Conservation (phyloP, 1,139 yeast species). For the Entelexis paramagnoliae region DNA sequence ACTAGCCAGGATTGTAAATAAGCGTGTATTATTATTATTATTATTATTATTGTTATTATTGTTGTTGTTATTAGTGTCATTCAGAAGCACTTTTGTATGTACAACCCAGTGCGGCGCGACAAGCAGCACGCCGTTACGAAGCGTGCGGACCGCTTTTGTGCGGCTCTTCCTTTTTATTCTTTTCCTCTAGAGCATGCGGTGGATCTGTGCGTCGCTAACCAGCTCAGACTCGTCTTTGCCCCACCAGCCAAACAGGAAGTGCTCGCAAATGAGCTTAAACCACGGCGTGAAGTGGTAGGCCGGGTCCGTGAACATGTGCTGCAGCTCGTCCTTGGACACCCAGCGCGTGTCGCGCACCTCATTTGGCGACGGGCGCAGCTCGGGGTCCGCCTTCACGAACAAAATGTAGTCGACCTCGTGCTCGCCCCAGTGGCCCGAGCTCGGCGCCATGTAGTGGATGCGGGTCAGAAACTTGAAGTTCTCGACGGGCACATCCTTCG, state of each 20-base stretch:
- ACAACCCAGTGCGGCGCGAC: neutral
- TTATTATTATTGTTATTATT: neutral
- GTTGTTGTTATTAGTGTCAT: neutral
- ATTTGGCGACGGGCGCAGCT: constrained; percentile 45
- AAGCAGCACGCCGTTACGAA: no score
- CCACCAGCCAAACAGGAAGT: constrained; percentile 94
- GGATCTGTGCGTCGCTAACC: constrained; percentile 29
- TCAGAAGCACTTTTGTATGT: neutral
- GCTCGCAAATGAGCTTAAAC: constrained; percentile 92
- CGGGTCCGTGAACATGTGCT: constrained; percentile 62
- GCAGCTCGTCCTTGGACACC: constrained; percentile 58
- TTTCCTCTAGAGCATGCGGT: constrained; percentile 25
- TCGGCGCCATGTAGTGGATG: constrained; percentile 87
- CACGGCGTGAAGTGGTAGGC: constrained; percentile 68
- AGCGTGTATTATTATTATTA: neutral
- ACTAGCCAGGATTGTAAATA: neutral
- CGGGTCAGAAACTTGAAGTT: constrained; percentile 78
- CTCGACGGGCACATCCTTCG: constrained; percentile 49
- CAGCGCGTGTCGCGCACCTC: constrained; percentile 78
- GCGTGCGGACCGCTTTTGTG: no score
- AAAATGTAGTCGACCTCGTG: constrained; percentile 94
- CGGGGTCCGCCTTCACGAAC: constrained; percentile 56
- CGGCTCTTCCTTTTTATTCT: neutral
- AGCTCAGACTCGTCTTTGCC: constrained; percentile 37
- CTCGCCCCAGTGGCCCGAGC: constrained; percentile 87